Base-by-base conservation (phyloP, 495 filamentous ascomycete genomes). In the Recurvomyces mirabilis region DNA sequence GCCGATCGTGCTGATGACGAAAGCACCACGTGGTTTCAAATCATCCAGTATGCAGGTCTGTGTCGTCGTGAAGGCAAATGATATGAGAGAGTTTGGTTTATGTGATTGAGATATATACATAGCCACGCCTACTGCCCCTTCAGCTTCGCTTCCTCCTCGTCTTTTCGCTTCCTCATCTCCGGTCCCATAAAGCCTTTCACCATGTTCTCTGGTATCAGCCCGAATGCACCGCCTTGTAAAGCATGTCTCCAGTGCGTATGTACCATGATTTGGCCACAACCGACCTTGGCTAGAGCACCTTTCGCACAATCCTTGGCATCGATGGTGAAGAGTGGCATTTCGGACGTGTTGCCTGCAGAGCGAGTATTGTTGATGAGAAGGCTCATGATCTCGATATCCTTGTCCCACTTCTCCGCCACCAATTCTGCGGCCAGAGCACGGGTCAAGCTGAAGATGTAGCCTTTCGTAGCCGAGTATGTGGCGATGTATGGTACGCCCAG, bases 381-480 rank as follows among this genome's bases (percentile, higher is more conserved):
- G 29, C 36, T 18, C 14, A 26, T 20, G 22, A 47, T 36, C 23
- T 47, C 44, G 44, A 47, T 42, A 14, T 42, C 35, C 23, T 32
- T 39, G 2, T 35, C 17, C 4, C 20, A 25, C 2, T 17, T 17
- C 22, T 47, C 44, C 14, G 13, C 15, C 20, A 18, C 17, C 21
- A 47, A n/a, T 17, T 47, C 44, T 3, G 36, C 23, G 36, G 14
- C 17, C 10, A 47, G 24, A 12, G 44, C n/a, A 4, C 14, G 3
- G 9, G 44, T 10, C 15, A 30, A 47, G 15, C 20, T 11, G n/a
- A 39, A 12, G 22, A 5, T 28, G 36, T 15, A 47, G 17, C 29
- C 44, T 33, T 47, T 47, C 2, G 35, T 32, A 10, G 17, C 44
- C 29, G 21, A 24, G 36, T 47, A 47, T 4, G 29, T 18, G 13